Evolutionary conservation across 495 filamentous ascomycete species (phyloP), one percentile per base, ranked within the genome.

Genomic region (Aspergillus avenaceus): DNA sequence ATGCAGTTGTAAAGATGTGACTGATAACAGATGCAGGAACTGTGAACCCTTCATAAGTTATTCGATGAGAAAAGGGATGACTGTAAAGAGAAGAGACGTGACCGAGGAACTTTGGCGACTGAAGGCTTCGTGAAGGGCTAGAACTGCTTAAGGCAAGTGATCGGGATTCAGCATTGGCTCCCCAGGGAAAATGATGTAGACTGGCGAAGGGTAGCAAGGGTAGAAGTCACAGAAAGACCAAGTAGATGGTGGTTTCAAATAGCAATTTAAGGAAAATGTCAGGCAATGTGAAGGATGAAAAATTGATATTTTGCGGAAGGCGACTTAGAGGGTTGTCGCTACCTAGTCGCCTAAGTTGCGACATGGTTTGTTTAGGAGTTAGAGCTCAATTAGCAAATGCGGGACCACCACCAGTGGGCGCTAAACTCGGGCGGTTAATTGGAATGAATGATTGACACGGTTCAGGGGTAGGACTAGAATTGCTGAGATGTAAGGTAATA

Each of bases 301-400:
- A 52, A 28, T 41, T 52, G 54, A 26, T 54, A 53, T 43, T 52
- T 59, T 41, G 54, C 38, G n/a, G 52, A 38, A 23, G 55, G 45
- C 34, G 62, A 46, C 9, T 49, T 32, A 44, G 47, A 16, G 25
- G 46, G 40, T 61, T 54, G 56, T 67, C 61, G 41, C 38, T 62
- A 41, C 55, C 64, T 64, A 65, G 66, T 52, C 58, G 66, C 60
- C 52, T 58, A 56, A 53, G 48, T 54, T 70, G 71, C 60, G 66
- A 72, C 70, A 74, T 74, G 60, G 58, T 62, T 68, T 65, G 63
- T 62, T 59, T 54, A 65, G 61, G 59, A 54, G 47, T 53, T 38
- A 53, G 56, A 51, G 58, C 55, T 57, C 49, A 44, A 44, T 41
- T 49, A 49, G 49, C 45, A 54, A 22, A 48, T 46, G 37, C 28